Evolutionary conservation across 495 filamentous ascomycete species (phyloP).

Genomic region (Xylona heveae): DNA sequence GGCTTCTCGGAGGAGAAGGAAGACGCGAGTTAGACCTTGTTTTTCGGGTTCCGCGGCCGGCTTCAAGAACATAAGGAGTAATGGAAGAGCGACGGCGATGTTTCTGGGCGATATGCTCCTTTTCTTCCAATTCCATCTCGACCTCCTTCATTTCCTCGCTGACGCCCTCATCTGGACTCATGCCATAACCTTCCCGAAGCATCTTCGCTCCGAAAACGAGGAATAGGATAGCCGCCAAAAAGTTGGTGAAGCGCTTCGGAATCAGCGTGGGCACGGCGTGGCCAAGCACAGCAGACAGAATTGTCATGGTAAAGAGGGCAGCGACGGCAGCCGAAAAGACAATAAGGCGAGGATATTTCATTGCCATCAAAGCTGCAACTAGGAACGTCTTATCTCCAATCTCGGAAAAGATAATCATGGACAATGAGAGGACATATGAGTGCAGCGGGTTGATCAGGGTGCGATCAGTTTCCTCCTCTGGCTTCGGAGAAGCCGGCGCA

Average conservation of each 20-base stretch:
- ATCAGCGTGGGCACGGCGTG: conserved; percentile 85
- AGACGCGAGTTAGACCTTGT: conserved; percentile 37
- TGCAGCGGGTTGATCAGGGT: conserved; percentile 69
- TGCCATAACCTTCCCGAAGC: conserved; percentile 70
- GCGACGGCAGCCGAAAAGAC: conserved; percentile 90
- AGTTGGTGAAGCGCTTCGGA: conserved; percentile 69
- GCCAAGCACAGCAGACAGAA: conserved; percentile 88
- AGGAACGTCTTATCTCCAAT: conserved; percentile 98
- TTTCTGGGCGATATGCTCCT: conserved; percentile 39
- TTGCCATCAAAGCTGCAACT: conserved; percentile 93
- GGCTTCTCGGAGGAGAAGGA: conserved; percentile 34
- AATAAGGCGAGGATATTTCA: conserved; percentile 84
- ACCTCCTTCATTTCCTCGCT: conserved; percentile 94
- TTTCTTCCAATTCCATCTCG: conserved; percentile 84
- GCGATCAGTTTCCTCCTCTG: conserved; percentile 23
- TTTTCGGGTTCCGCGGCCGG: conserved; percentile 33
- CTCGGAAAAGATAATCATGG: conserved; percentile 96
- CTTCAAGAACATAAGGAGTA: conserved; percentile 42
- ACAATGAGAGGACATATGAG: conserved; percentile 77
- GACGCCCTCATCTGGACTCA: conserved; percentile 74
- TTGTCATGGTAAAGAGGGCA: conserved; percentile 81
- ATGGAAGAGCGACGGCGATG: conserved; percentile 30
- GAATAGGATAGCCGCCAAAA: conserved; percentile 68
- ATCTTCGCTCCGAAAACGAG: conserved; percentile 73
- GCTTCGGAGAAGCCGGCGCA: conserved; percentile 14